Evolutionary conservation across 768 basidiomycete species (phyloP).

Genomic region (Kwoniella sp.): DNA sequence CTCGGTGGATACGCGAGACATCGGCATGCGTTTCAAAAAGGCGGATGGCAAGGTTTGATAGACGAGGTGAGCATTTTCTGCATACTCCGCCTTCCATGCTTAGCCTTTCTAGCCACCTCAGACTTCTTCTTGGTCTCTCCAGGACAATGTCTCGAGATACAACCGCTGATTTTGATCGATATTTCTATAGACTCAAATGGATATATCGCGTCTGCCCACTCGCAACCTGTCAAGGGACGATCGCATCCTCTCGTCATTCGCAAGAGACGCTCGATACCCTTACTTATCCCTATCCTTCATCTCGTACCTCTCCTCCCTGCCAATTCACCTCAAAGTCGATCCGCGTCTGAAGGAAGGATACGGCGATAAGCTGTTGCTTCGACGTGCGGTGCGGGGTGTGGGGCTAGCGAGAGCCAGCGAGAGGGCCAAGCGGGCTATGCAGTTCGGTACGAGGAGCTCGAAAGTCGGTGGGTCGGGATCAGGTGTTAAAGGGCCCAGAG

Average conservation of each 20-base stretch:
- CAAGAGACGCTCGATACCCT: constrained; percentile 89
- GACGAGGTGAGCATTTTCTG: constrained; percentile 66
- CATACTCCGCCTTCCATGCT: background rate
- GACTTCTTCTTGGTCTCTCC: too few relatives aligned
- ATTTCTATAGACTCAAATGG: constrained; percentile 92
- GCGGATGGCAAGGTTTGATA: constrained; percentile 75
- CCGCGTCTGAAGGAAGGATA: constrained; percentile 70
- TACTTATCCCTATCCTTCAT: constrained; percentile 82
- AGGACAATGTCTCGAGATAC: too few relatives aligned
- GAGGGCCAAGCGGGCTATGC: constrained; percentile 92
- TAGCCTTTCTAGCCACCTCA: too few relatives aligned
- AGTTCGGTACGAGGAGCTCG: constrained; percentile 69
- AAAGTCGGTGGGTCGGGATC: constrained; percentile 43
- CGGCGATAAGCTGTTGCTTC: constrained; percentile 86
- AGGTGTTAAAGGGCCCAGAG: constrained; percentile 25
- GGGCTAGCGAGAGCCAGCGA: constrained; percentile 73
- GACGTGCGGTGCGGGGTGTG: constrained; percentile 70
- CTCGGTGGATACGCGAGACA: constrained; percentile 93
- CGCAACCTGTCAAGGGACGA: constrained; percentile 95
- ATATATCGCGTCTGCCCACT: constrained; percentile 80
- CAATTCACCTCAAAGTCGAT: constrained; percentile 81
- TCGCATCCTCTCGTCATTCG: constrained; percentile 84
- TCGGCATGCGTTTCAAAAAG: constrained; percentile 68
- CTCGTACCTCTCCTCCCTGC: constrained; percentile 72
- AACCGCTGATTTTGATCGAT: too few relatives aligned